Evolutionary conservation across 2,329 filamentous ascomycete genomes (phyloP).

Genomic region (Botrytis elliptica): DNA sequence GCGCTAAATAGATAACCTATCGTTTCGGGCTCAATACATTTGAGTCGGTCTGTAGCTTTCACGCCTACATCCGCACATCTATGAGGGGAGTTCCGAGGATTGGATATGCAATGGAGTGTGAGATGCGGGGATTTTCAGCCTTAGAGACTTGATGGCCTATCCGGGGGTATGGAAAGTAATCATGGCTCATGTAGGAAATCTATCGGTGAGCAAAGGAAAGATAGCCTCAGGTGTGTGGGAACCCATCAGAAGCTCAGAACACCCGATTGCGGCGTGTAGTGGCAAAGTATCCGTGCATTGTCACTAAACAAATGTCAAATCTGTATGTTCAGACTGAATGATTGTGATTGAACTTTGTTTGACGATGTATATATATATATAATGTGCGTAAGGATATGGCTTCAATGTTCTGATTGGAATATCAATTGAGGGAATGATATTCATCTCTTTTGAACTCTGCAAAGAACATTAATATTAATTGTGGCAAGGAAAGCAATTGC

Average conservation of each 20-base stretch:
- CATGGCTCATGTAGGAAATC: not conserved
- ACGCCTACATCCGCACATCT: not conserved
- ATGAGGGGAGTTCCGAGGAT: not conserved
- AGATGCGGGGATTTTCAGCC: not conserved
- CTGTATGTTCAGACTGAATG: not conserved
- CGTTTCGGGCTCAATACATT: not conserved
- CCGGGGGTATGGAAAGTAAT: not conserved
- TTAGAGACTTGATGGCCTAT: not conserved
- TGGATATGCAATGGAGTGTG: not conserved
- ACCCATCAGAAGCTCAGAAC: not conserved
- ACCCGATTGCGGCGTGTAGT: not conserved
- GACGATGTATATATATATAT: not conserved
- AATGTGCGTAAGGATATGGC: not conserved
- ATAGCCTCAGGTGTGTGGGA: not conserved
- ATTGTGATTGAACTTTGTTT: not conserved
- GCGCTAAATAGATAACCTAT: slow-evolving; percentile 1
- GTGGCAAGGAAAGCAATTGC: not conserved
- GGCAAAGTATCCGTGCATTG: slow-evolving; percentile 2
- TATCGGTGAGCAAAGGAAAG: not conserved
- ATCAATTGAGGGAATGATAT: not conserved
- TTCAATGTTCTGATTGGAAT: not conserved
- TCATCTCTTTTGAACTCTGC: no score
- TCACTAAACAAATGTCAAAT: slow-evolving; percentile 5
- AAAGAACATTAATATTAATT: not conserved
- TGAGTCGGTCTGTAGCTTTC: not conserved